Percentiles rank a stretch among this genome's conserved stretches.
These are phyloP conservation scores for Colletotrichum tabaci DNA, from an alignment of 2,329 filamentous ascomycete species.

Conservation along the genomic window DNA sequence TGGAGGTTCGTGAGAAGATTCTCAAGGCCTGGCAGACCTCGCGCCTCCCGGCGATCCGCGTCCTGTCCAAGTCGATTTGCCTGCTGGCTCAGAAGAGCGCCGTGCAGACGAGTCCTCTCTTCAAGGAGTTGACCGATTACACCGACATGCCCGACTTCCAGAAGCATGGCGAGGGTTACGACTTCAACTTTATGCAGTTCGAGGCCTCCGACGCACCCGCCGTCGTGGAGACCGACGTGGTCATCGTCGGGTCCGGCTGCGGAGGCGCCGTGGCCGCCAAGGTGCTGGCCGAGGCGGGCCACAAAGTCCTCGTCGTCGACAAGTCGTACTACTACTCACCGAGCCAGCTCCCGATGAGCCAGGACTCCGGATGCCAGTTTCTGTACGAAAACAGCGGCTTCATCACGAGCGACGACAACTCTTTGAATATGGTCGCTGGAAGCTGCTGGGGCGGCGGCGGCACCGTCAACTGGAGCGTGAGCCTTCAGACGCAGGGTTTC, in stretches of 20 bases:
- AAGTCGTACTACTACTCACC: conserved; percentile 85
- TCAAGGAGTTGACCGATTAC: conserved; percentile 71
- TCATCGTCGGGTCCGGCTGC: conserved; percentile 90
- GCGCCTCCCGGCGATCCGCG: conserved; percentile 67
- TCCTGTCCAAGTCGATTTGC: conserved; percentile 69
- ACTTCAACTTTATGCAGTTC: conserved; percentile 76
- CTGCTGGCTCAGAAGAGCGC: conserved; percentile 69
- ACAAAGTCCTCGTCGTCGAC: conserved; percentile 84
- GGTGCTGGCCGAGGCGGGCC: conserved; percentile 82
- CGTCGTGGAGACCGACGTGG: conserved; percentile 81
- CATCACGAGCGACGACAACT: conserved; percentile 68
- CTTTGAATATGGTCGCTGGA: conserved; percentile 76
- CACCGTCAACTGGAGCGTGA: conserved; percentile 86
- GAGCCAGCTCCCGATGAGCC: conserved; percentile 81
- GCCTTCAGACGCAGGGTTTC: conserved; percentile 77
- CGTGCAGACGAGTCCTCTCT: conserved; percentile 68
- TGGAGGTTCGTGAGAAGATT: conserved; percentile 73
- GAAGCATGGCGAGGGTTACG: conserved; percentile 65
- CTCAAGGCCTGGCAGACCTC: conserved; percentile 74
- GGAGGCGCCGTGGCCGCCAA: conserved; percentile 88
- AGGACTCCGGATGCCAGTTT: conserved; percentile 70
- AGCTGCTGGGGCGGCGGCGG: conserved; percentile 88
- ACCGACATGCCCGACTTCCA: conserved; percentile 67
- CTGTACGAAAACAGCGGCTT: conserved; percentile 80
- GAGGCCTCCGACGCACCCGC: conserved; percentile 59